phyloP scores from a whole-genome alignment of 768 basidiomycete species.

The Suillus subalutaceus region DNA sequence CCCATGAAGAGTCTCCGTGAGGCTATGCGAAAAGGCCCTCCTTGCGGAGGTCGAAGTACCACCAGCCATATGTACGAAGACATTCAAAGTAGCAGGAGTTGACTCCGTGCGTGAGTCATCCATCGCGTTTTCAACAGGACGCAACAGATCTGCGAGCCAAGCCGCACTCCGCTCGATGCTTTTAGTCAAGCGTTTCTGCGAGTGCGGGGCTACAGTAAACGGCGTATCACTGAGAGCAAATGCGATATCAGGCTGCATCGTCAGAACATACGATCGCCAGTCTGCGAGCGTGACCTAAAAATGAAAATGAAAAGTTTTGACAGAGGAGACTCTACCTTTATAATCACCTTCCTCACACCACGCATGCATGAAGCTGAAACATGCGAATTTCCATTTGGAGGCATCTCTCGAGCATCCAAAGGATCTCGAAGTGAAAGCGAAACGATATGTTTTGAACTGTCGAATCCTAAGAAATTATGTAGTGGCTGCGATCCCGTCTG shows the following conservation, averaged over 20 bases:
- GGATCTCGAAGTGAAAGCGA: constrained; percentile 71
- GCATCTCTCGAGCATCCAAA: constrained; percentile 64
- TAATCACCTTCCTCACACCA: constrained; percentile 69
- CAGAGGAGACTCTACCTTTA: constrained; percentile 6
- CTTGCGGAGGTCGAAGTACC: constrained; percentile 58
- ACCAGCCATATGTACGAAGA: constrained; percentile 76
- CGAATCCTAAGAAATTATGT: constrained; percentile 68
- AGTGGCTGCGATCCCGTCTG: constrained; percentile 54
- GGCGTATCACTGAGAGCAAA: constrained; percentile 74
- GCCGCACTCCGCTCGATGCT: constrained; percentile 67
- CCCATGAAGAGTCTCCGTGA: constrained; percentile 59
- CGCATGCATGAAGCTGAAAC: constrained; percentile 62
- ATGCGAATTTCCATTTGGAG: constrained; percentile 64
- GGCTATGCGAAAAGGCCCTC: constrained; percentile 58
- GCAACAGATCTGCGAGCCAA: constrained; percentile 65
- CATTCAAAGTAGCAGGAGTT: constrained; percentile 32
- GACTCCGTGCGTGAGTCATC: not conserved
- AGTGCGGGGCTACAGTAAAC: constrained; percentile 63
- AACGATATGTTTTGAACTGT: constrained; percentile 48
- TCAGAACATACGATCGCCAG: constrained; percentile 57
- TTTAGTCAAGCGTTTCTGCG: constrained; percentile 79
- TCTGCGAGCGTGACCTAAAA: constrained; percentile 54
- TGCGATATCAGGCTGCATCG: constrained; percentile 68
- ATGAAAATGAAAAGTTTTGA: constrained; percentile 6
- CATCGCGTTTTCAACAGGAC: constrained; percentile 23